Conservation (phyloP, 1,284 basidiomycete species). For the Schizophyllum commune region DNA sequence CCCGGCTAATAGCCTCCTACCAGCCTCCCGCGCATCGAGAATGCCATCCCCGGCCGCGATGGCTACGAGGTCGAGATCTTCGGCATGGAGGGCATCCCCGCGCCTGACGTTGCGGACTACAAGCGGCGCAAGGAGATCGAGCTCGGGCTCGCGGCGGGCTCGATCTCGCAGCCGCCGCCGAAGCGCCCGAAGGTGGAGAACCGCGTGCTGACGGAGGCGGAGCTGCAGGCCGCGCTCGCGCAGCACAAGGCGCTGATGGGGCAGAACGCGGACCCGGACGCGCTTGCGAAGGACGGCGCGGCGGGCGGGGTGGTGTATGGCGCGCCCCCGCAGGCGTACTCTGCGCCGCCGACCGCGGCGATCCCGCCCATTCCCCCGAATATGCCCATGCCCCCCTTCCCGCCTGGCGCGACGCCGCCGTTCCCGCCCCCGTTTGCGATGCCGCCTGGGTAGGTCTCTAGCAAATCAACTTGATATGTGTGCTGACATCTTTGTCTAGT, state of each 20-base stretch:
- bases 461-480: too few species aligned
- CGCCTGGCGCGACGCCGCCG: slow-evolving; percentile 20
- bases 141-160: slow-evolving; percentile 75
- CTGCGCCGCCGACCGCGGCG: slow-evolving; percentile 41
- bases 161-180: slow-evolving; percentile 67
- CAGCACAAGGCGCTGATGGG: slow-evolving; percentile 94
- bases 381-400: slow-evolving; percentile 12
- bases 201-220: slow-evolving; percentile 71
- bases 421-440: slow-evolving; percentile 23
- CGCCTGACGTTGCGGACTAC: slow-evolving; percentile 91
- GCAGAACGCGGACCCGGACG: slow-evolving; percentile 35
- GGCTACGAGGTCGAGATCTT: slow-evolving; percentile 99
- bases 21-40: slow-evolving; percentile 82
- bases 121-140: slow-evolving; percentile 91
- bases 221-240: slow-evolving; percentile 78
- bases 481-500: too few species aligned
- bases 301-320: slow-evolving; percentile 54
- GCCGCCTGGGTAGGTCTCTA: too few species aligned
- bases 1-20: slow-evolving; percentile 5
- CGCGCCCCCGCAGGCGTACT: slow-evolving; percentile 61
- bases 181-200: slow-evolving; percentile 86
- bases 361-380: slow-evolving; percentile 14
- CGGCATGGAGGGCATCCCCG: slow-evolving; percentile 98
- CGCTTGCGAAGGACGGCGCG: slow-evolving; percentile 26
- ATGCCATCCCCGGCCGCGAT: slow-evolving; percentile 92